phyloP scores from a whole-genome alignment of 768 basidiomycete genomes.

The Steccherinum ochraceum region DNA sequence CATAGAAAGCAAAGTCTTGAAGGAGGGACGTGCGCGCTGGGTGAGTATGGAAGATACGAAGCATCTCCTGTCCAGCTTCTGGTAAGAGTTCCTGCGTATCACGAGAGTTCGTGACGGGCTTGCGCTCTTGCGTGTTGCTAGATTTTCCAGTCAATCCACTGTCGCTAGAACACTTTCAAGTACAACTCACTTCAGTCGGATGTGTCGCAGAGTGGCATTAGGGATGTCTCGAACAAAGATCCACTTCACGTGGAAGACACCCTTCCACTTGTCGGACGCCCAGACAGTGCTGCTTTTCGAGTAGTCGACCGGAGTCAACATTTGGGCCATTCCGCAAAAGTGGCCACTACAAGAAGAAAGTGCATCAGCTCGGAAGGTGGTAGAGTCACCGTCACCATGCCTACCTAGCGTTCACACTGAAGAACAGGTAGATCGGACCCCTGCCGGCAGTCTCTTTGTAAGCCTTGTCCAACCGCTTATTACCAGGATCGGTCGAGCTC shows the following conservation, averaged over 20 bases:
- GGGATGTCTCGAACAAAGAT: constrained; percentile 96
- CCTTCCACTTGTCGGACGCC: constrained; percentile 99
- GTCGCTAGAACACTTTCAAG: neutral
- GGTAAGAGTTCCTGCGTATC: constrained; percentile 96
- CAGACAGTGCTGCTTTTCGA: constrained; percentile 93
- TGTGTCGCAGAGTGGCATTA: constrained; percentile 83
- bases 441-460: constrained; percentile 91
- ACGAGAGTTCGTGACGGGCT: constrained; percentile 96
- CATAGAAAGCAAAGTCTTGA: constrained; percentile 91
- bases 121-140: constrained; percentile 96
- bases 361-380: neutral
- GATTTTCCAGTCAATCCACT: constrained; percentile 7
- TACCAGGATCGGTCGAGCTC: constrained; percentile 96
- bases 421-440: constrained; percentile 96
- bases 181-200: constrained; percentile 66
- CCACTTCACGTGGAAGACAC: constrained; percentile 98
- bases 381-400: constrained; percentile 3
- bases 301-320: constrained; percentile 96
- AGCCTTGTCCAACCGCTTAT: constrained; percentile 94
- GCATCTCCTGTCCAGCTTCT: constrained; percentile 95
- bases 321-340: constrained; percentile 98
- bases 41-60: constrained; percentile 91
- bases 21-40: constrained; percentile 89
- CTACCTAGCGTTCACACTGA: constrained; percentile 90
- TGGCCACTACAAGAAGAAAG: constrained; percentile 57